Conservation (phyloP, 73 alveolate genomes). For the Paramecium biaurelia region DNA sequence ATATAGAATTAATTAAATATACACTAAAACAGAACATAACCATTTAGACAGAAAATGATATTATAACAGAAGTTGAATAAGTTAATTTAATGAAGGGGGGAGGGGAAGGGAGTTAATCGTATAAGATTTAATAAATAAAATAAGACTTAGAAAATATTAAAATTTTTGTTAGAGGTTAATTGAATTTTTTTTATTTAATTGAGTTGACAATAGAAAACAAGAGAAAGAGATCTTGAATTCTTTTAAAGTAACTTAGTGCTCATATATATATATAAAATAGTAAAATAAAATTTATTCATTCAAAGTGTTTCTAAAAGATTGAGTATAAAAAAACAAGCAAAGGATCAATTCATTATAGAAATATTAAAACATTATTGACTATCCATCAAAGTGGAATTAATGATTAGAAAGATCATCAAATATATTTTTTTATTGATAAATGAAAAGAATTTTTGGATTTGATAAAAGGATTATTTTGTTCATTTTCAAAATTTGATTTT, state of each 20-base stretch:
- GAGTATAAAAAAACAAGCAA: background rate
- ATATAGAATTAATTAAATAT: too few relatives aligned
- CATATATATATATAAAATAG: background rate
- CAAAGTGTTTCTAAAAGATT: background rate
- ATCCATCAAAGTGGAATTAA: slow-evolving; percentile 88
- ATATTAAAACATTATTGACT: slow-evolving; percentile 72
- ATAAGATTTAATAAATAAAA: too few relatives aligned
- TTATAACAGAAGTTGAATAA: too few relatives aligned
- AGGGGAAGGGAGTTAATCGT: too few relatives aligned
- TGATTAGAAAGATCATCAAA: slow-evolving; percentile 75
- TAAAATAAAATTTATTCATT: background rate
- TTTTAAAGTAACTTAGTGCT: background rate
- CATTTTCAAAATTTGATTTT: background rate
- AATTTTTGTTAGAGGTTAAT: too few relatives aligned
- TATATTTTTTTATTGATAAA: background rate
- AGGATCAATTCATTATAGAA: slow-evolving; percentile 69
- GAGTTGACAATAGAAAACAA: too few relatives aligned
- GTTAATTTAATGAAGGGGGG: too few relatives aligned
- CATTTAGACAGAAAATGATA: too few relatives aligned
- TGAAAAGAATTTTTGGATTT: background rate
- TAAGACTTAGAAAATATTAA: too few relatives aligned
- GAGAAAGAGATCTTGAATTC: too few relatives aligned
- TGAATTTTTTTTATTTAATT: background rate
- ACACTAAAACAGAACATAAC: too few relatives aligned
- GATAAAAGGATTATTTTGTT: slow-evolving; percentile 33